A percentile compares a stretch with the other conserved stretches of the same genome.
These are phyloP conservation scores for Colletotrichum sp. DNA, from an alignment of 2,329 filamentous ascomycete species.

Conservation along the genomic window DNA sequence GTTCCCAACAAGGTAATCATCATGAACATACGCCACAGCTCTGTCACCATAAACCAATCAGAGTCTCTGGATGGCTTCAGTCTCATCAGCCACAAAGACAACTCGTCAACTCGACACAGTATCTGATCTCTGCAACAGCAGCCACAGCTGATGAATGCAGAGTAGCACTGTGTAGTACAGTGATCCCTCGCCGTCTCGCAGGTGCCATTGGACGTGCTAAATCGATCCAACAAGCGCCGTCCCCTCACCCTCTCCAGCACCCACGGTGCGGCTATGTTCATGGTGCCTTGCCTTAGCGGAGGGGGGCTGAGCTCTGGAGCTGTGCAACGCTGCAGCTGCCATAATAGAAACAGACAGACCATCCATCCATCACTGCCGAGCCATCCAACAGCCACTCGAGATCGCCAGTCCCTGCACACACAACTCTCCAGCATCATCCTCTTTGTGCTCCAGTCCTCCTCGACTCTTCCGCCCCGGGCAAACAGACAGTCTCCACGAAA, in stretches of 20 bases:
- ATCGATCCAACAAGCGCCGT: not conserved
- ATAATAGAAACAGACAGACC: slow-evolving; percentile 11
- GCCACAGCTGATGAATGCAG: not conserved
- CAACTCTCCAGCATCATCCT: not conserved
- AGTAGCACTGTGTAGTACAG: not conserved
- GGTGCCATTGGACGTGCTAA: slow-evolving; percentile 2
- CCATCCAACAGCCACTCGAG: not conserved
- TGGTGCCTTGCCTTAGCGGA: slow-evolving; percentile 3
- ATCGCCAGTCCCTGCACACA: not conserved
- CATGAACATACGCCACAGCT: not conserved
- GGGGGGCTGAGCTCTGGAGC: slow-evolving; percentile 8
- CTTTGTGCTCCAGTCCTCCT: not conserved
- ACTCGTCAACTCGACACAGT: not conserved
- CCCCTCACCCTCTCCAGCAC: not conserved
- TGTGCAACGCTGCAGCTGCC: not conserved
- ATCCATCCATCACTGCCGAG: not conserved
- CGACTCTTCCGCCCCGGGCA: not conserved
- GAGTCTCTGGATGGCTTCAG: not conserved
- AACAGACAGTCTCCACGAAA: not conserved
- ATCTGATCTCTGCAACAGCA: not conserved
- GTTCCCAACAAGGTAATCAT: not conserved
- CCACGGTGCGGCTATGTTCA: not conserved
- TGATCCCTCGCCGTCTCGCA: not conserved
- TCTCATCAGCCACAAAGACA: not conserved
- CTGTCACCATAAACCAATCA: not conserved